Conservation (phyloP, 495 filamentous ascomycete genomes). For the Xylaria curta region DNA sequence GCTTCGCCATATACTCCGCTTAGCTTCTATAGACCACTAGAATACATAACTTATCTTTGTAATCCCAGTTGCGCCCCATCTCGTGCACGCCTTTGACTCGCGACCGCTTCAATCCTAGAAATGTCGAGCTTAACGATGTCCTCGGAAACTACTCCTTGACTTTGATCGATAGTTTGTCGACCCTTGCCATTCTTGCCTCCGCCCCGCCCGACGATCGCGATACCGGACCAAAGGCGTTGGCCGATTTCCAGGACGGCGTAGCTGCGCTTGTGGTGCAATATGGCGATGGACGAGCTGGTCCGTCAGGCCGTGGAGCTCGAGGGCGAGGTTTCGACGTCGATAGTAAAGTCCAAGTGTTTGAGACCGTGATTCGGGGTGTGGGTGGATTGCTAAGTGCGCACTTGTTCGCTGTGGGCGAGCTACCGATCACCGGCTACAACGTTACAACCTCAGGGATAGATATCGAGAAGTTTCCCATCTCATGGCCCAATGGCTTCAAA, state of each 20-base stretch:
- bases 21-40: constrained; percentile 11
- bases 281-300: constrained; percentile 78
- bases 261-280: constrained; percentile 81
- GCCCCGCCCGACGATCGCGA: constrained; percentile 54
- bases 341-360: constrained; percentile 97
- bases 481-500: constrained; percentile 76
- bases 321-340: constrained; percentile 92
- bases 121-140: constrained; percentile 92
- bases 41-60: constrained; percentile 23
- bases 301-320: constrained; percentile 71
- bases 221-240: constrained; percentile 65
- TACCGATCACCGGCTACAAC: constrained; percentile 81
- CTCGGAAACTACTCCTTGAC: constrained; percentile 97
- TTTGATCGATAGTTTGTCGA: constrained; percentile 91
- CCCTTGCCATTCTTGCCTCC: constrained; percentile 88
- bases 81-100: constrained; percentile 83
- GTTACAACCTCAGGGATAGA: constrained; percentile 50
- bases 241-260: constrained; percentile 82
- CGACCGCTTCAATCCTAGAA: constrained; percentile 77
- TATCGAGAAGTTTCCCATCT: constrained; percentile 59
- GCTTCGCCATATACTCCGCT: constrained; percentile 22
- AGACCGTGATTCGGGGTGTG: constrained; percentile 92
- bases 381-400: constrained; percentile 93
- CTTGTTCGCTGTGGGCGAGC: constrained; percentile 86
- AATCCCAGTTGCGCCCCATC: constrained; percentile 73